A percentile compares a stretch with the other conserved stretches of the same genome.
phyloP scores from a whole-genome alignment of 192 early-diverging fungal genomes.

The Umbelopsis isabellina region DNA sequence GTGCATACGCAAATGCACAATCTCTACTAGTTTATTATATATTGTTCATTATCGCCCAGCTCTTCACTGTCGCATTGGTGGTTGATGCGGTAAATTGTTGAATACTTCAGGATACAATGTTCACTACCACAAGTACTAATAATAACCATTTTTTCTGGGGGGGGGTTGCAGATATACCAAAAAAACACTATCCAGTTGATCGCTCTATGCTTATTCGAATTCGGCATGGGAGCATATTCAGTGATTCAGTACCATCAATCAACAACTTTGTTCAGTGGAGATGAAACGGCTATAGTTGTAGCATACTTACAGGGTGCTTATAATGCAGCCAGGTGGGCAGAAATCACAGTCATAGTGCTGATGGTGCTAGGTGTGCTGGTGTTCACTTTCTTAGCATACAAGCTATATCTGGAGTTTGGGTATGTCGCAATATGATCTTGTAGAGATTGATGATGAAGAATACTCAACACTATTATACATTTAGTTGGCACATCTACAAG shows the following conservation, averaged over 20 bases:
- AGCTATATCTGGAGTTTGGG: conserved; percentile 80
- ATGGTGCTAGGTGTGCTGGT: conserved; percentile 52
- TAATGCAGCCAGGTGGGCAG: conserved; percentile 40
- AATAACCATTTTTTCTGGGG: background rate
- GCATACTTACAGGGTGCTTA: conserved; percentile 26
- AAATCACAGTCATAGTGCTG: conserved; percentile 59
- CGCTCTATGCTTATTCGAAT: conserved; percentile 70
- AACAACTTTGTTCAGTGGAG: conserved; percentile 31
- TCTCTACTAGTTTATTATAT: conserved; percentile 81
- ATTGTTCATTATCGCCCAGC: conserved; percentile 84
- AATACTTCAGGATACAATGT: background rate
- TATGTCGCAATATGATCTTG: background rate
- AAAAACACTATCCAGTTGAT: conserved; percentile 94
- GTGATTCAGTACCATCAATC: conserved; percentile 68
- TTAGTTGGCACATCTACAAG: conserved; percentile 74
- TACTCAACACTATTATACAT: background rate
- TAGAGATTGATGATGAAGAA: too few species aligned
- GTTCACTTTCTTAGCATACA: conserved; percentile 59
- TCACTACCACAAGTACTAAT: background rate
- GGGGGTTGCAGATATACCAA: conserved; percentile 66
- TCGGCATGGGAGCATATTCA: conserved; percentile 65
- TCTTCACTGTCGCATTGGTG: conserved; percentile 82
- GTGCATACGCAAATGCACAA: conserved; percentile 47
- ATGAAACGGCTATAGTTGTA: conserved; percentile 26
- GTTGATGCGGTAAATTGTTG: conserved; percentile 78